Conservation (phyloP, 352 stramenopile genomes). For the Pythium brachiatum region DNA sequence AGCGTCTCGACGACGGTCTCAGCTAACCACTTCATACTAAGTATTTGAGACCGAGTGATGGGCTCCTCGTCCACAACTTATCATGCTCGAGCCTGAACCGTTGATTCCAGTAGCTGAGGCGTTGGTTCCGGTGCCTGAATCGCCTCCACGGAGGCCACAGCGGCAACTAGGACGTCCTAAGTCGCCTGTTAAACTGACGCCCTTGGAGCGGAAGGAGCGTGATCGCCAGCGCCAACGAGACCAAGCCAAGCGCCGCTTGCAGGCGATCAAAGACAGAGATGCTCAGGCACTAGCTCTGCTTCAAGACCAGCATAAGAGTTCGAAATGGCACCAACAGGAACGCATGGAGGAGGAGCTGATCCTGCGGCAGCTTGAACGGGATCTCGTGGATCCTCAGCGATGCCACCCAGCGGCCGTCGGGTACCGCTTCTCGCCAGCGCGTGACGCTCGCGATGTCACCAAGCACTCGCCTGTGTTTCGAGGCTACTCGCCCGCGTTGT, state of each 20-base stretch:
- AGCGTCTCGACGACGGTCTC: not conserved
- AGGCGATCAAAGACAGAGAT: conserved; percentile 18
- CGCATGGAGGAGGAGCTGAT: conserved; percentile 63
- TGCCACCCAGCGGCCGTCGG: conserved; percentile 49
- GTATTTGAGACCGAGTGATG: not conserved
- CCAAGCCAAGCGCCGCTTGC: conserved; percentile 20
- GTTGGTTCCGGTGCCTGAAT: not conserved
- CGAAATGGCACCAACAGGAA: conserved; percentile 27
- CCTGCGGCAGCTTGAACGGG: conserved; percentile 56
- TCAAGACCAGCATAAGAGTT: conserved; percentile 17
- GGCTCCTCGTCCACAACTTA: not conserved
- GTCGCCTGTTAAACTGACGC: conserved; percentile 30
- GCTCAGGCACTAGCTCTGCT: conserved; percentile 11
- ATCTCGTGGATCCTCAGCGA: conserved; percentile 51
- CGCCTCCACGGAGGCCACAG: conserved; percentile 4
- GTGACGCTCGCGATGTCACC: conserved; percentile 5
- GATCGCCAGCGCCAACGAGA: conserved; percentile 27
- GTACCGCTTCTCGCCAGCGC: conserved; percentile 37
- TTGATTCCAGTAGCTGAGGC: not conserved
- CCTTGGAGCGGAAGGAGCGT: conserved; percentile 27
- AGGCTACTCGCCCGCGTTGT: conserved; percentile 46
- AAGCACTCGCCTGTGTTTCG: conserved; percentile 50
- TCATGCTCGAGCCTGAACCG: not conserved
- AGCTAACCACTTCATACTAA: no score
- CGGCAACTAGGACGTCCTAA: not conserved